Base-by-base conservation (phyloP, 371 early-diverging fungal genomes). In the Mortierella sp. region DNA sequence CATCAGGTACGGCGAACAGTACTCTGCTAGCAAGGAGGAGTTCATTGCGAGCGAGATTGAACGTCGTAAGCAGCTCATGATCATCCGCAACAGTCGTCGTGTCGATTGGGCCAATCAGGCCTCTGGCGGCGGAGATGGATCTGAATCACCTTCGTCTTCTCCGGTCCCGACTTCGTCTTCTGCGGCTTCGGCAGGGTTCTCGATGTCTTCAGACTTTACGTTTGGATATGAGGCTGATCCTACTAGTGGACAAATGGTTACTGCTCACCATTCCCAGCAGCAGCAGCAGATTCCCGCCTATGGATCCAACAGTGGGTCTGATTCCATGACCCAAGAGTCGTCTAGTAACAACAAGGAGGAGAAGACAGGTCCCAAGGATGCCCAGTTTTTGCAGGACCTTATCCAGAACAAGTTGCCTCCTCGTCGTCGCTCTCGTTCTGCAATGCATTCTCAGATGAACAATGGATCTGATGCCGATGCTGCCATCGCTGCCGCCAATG, bases 11-110 rank as follows among this genome's bases (percentile, higher is more conserved):
- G 95, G 94, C 21, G 90, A 91, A 16, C 88, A 88, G 16, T 91
- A 93, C 57, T 90, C 92, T 19, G 82, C 87, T 3, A 92, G 91
- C 72, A 91, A 93, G 31, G 91, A 92, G 72, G 89, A 90, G 0
- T 94, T 93, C 90, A 91, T 94, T 42, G 89, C 92, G 71, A 90
- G 91, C 1, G 95, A 94, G 84, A 94, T 94, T 21, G 85, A 84
- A 57, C 76, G 81, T 21, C 85, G 85, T 48, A 84, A 81, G 48
- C 74, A 81, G 26, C 81, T 81, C 74, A 81, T 84, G 70, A 74
- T 81, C 52, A 79, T 84, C 31, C 85, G 85, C 38, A 81, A 84
- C 34, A 79, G 74, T 26, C 85, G 85, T 70, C 81, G 81, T 13
- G 68, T 79, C 13, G 85, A 81, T 14, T 84, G 85, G 81, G 79